Conservation (phyloP, 1,284 basidiomycete genomes). For the Trichosporon sp. region DNA sequence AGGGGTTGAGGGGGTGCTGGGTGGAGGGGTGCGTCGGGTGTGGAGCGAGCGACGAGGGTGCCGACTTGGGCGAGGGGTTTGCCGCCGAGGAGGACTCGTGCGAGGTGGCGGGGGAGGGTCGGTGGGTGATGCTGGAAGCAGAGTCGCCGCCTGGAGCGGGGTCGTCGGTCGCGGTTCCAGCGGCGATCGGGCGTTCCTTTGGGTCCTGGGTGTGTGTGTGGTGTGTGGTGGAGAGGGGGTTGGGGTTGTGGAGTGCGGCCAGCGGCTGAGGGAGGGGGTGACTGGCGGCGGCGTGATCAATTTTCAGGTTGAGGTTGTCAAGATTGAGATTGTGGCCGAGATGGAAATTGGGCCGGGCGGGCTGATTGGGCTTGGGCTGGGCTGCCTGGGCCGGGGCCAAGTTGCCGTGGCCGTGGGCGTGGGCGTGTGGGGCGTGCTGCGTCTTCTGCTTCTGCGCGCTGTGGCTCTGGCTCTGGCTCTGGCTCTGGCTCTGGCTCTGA, state of each 20-base stretch:
- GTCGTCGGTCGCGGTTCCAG: neutral
- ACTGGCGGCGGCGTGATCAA: neutral
- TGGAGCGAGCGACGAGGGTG: neutral
- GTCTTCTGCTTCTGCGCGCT: no score
- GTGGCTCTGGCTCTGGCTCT: no score
- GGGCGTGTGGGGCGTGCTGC: neutral
- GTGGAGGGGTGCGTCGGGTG: neutral
- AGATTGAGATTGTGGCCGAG: neutral
- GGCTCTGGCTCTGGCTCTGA: no score
- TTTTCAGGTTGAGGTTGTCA: neutral
- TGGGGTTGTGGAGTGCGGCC: neutral
- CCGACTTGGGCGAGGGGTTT: neutral
- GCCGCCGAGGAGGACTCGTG: slow-evolving; percentile 2
- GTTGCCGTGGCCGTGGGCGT: neutral
- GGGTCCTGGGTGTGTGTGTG: neutral
- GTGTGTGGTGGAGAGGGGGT: no score
- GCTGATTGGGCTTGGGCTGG: no score
- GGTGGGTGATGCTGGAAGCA: neutral
- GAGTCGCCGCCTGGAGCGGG: neutral
- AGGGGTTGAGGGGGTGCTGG: neutral
- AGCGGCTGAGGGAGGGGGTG: neutral
- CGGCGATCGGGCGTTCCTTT: neutral
- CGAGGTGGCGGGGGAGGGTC: neutral
- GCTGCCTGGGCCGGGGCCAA: neutral
- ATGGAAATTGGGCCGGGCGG: neutral